These are phyloP conservation scores for Colletotrichum chlorophyti DNA, from an alignment of 2,329 filamentous ascomycete species.

Conservation along the genomic window DNA sequence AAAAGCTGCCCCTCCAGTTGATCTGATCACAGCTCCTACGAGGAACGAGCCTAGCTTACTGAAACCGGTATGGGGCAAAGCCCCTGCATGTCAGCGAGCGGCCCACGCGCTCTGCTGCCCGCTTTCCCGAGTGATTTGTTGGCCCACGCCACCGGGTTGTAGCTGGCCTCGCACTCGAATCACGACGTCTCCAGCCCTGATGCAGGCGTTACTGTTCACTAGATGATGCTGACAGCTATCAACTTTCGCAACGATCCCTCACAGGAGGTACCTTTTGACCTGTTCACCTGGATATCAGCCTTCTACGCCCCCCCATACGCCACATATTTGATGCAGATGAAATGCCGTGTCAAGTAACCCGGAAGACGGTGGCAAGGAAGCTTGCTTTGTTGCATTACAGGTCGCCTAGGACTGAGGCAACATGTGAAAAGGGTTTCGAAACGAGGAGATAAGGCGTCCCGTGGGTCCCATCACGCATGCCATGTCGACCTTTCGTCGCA, in stretches of 20 bases:
- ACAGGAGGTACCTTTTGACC: too few relatives aligned
- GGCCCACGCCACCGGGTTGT: neutral
- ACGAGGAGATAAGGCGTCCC: conserved; percentile 10
- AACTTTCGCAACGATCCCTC: too few relatives aligned
- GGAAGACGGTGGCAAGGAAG: neutral
- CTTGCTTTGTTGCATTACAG: neutral
- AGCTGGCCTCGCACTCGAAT: too few relatives aligned
- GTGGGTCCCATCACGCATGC: conserved; percentile 11
- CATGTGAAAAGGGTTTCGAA: conserved; percentile 19
- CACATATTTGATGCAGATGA: too few relatives aligned
- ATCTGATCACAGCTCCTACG: neutral
- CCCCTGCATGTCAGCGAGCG: conserved; percentile 17
- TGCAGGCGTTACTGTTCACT: too few relatives aligned
- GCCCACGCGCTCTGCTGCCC: neutral
- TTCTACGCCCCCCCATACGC: too few relatives aligned
- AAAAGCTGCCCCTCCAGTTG: neutral
- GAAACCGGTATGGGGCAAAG: conserved; percentile 19
- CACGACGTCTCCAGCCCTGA: too few relatives aligned
- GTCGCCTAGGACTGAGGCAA: neutral
- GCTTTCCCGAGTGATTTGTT: too few relatives aligned
- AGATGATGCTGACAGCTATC: neutral
- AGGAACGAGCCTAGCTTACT: neutral
- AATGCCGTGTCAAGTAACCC: too few relatives aligned
- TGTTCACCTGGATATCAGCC: too few relatives aligned
- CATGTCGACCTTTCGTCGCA: conserved; percentile 16